phyloP scores from a whole-genome alignment of 768 basidiomycete species.

The Harrya chromipes region DNA sequence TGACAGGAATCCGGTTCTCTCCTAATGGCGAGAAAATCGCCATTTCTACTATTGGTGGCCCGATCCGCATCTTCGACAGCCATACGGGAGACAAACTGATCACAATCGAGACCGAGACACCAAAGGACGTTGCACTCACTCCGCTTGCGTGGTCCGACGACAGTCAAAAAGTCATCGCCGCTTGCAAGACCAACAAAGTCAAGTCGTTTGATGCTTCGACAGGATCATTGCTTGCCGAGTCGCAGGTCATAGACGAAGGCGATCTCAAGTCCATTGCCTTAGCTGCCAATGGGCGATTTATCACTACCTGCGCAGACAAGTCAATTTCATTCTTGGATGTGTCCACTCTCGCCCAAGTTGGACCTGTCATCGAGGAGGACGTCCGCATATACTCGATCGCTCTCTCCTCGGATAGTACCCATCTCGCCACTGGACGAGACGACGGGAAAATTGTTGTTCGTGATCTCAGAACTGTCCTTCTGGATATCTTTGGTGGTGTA shows the following conservation, averaged over 20 bases:
- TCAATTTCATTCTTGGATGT: too few relatives aligned
- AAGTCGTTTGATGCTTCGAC: neutral
- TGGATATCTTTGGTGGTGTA: neutral
- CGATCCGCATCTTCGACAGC: neutral
- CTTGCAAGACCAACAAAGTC: neutral
- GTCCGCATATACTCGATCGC: neutral
- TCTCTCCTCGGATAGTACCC: neutral
- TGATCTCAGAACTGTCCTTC: neutral
- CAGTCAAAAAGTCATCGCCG: neutral
- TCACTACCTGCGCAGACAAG: too few relatives aligned
- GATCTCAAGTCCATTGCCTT: too few relatives aligned
- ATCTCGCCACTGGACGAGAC: constrained; percentile 1
- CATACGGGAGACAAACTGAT: neutral
- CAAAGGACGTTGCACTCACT: neutral
- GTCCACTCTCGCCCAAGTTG: too few relatives aligned
- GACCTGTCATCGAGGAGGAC: too few relatives aligned
- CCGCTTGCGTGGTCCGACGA: constrained; percentile 3
- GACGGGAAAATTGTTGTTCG: neutral
- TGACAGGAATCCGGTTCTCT: constrained; percentile 1
- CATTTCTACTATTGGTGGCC: neutral
- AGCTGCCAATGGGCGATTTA: too few relatives aligned
- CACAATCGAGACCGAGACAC: neutral
- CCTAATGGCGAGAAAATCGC: neutral
- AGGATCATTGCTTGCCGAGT: too few relatives aligned
- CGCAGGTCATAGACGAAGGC: too few relatives aligned